Evolutionary conservation across 352 stramenopile species (phyloP).

Genomic region (Pythium sukuiense): DNA sequence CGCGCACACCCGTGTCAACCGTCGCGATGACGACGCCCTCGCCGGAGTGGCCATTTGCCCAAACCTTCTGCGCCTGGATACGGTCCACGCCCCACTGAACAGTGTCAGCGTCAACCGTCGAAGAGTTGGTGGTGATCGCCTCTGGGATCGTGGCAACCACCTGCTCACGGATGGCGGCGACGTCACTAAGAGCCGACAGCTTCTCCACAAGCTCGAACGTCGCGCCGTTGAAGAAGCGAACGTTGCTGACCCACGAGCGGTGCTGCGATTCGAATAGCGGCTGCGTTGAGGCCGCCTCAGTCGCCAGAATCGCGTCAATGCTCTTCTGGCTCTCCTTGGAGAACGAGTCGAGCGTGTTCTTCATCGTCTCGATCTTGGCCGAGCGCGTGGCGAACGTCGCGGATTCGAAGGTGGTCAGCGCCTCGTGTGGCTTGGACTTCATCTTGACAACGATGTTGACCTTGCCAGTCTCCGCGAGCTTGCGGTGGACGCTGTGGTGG

Average conservation of each 20-base stretch:
- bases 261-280: slow-evolving; percentile 12
- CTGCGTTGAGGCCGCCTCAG: background rate
- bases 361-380: background rate
- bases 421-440: background rate
- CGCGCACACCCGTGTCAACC: slow-evolving; percentile 31
- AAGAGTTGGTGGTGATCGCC: background rate
- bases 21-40: slow-evolving; percentile 20
- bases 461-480: background rate
- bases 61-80: slow-evolving; percentile 21
- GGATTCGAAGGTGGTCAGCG: background rate
- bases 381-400: background rate
- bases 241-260: slow-evolving; percentile 27
- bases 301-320: slow-evolving; percentile 3
- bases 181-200: slow-evolving; percentile 12
- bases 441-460: slow-evolving; percentile 1
- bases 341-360: slow-evolving; percentile 7
- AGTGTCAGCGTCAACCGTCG: background rate
- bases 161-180: slow-evolving; percentile 21
- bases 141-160: background rate
- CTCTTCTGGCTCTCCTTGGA: slow-evolving; percentile 5
- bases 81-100: slow-evolving; percentile 24
- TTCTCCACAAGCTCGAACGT: slow-evolving; percentile 26
- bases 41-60: slow-evolving; percentile 18
- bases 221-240: slow-evolving; percentile 24
- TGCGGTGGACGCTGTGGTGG: background rate